Conservation (phyloP, 768 basidiomycete genomes). For the Pholiota molesta region DNA sequence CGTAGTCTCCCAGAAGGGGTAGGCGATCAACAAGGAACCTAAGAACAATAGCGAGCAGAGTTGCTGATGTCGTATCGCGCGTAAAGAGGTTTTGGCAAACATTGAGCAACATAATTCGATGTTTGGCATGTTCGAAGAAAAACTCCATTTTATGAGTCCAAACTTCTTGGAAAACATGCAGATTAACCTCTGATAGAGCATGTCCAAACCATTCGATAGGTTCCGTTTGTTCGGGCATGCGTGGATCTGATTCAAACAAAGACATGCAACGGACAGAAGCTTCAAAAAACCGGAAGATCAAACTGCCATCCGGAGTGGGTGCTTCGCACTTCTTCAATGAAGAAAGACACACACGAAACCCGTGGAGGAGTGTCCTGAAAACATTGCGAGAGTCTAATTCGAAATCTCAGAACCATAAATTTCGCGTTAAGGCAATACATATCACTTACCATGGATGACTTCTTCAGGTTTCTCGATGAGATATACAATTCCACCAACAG, state of each 20-base stretch:
- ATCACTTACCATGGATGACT: constrained; percentile 68
- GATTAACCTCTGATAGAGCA: constrained; percentile 79
- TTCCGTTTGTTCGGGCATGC: constrained; percentile 66
- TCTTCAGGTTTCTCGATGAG: constrained; percentile 84
- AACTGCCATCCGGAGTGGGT: constrained; percentile 78
- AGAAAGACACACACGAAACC: constrained; percentile 78
- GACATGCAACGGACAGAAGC: constrained; percentile 83
- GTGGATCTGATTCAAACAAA: constrained; percentile 74
- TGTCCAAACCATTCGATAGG: constrained; percentile 84
- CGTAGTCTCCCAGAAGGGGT: constrained; percentile 81
- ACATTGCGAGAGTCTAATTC: constrained; percentile 79
- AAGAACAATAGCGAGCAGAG: constrained; percentile 87
- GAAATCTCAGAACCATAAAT: constrained; percentile 11
- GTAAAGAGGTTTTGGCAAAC: constrained; percentile 84
- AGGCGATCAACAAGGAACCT: constrained; percentile 84
- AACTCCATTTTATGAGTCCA: constrained; percentile 93
- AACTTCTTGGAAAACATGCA: constrained; percentile 94
- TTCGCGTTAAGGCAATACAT: neutral
- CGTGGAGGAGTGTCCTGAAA: constrained; percentile 87
- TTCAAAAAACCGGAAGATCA: constrained; percentile 87
- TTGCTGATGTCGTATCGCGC: constrained; percentile 75
- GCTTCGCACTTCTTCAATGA: constrained; percentile 82
- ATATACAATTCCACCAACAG: constrained; percentile 76
- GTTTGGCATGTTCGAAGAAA: constrained; percentile 80
- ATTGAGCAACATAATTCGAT: constrained; percentile 78